A percentile compares a stretch with the other conserved stretches of the same genome.
Evolutionary conservation across 2,329 filamentous ascomycete genomes (phyloP).

Genomic region (Pseudogymnoascus sp.): DNA sequence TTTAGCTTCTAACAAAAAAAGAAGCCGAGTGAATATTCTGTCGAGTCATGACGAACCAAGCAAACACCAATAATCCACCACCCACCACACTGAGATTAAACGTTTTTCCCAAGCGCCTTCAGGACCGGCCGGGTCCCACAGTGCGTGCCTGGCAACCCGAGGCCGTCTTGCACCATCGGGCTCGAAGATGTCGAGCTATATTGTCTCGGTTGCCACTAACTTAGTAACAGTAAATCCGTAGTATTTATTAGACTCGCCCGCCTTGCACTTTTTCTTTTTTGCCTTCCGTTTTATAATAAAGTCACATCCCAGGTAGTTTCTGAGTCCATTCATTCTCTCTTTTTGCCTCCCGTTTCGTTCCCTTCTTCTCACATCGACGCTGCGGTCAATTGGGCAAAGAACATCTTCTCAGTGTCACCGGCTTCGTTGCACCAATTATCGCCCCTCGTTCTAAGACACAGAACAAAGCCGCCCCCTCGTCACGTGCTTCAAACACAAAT

Average conservation of each 20-base stretch:
- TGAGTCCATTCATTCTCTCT: constrained; percentile 6
- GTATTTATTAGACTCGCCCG: constrained; percentile 3
- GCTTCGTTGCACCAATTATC: background rate
- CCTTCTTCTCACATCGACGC: background rate
- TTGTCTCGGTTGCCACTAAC: constrained; percentile 5
- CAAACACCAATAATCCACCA: background rate
- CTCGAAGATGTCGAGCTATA: background rate
- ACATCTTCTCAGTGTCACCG: background rate
- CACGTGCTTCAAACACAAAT: background rate
- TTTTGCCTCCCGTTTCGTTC: background rate
- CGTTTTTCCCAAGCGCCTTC: background rate
- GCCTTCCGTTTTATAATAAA: background rate
- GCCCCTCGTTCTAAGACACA: background rate
- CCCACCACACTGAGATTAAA: background rate
- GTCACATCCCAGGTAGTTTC: constrained; percentile 4
- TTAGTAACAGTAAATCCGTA: background rate
- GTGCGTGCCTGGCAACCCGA: constrained; percentile 6
- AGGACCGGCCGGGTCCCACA: background rate
- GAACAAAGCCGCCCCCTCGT: background rate
- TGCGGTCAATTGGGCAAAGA: background rate
- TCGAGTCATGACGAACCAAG: constrained; percentile 3
- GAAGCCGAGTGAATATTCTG: background rate
- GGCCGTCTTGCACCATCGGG: constrained; percentile 4
- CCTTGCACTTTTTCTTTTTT: background rate
- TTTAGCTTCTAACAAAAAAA: background rate